Percentiles rank a stretch among this genome's conserved stretches.
phyloP scores from a whole-genome alignment of 306 rosid genomes.

The Carpinus fangiana region DNA sequence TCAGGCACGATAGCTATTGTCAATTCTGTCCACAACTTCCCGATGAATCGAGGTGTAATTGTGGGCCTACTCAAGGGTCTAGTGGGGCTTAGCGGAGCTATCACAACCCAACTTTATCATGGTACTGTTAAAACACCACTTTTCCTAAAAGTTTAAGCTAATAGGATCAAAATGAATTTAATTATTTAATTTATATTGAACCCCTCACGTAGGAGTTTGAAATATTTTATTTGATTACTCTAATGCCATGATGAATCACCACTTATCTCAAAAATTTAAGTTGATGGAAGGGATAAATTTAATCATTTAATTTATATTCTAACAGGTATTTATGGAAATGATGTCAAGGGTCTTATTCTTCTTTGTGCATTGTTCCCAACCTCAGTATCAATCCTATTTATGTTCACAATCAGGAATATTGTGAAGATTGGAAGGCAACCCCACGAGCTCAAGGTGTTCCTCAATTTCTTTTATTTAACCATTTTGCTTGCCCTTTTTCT shows the following conservation, averaged over 20 bases:
- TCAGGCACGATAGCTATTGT: constrained; percentile 46
- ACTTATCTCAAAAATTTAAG: no score
- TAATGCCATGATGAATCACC: no score
- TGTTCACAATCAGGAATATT: constrained; percentile 33
- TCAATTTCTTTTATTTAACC: constrained; percentile 39
- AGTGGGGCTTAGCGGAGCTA: constrained; percentile 56
- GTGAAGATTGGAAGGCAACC: constrained; percentile 18
- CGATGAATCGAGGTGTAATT: constrained; percentile 48
- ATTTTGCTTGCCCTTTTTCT: constrained; percentile 41
- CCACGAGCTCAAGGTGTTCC: constrained; percentile 39
- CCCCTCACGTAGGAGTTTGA: no score
- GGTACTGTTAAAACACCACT: constrained; percentile 13
- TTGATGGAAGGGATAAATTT: no score
- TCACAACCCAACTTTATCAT: constrained; percentile 40
- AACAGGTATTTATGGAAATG: background rate
- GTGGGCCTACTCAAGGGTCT: constrained; percentile 56
- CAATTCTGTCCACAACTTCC: constrained; percentile 47
- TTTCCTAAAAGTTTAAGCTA: no score
- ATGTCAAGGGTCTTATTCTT: constrained; percentile 40
- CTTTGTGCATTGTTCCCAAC: constrained; percentile 50
- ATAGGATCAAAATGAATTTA: no score
- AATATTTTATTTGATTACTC: no score
- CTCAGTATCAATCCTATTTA: constrained; percentile 36
- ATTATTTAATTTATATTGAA: no score
- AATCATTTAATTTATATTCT: no score